These are phyloP conservation scores for Turnera subulata DNA, from an alignment of 345 rosid species.

Conservation along the genomic window DNA sequence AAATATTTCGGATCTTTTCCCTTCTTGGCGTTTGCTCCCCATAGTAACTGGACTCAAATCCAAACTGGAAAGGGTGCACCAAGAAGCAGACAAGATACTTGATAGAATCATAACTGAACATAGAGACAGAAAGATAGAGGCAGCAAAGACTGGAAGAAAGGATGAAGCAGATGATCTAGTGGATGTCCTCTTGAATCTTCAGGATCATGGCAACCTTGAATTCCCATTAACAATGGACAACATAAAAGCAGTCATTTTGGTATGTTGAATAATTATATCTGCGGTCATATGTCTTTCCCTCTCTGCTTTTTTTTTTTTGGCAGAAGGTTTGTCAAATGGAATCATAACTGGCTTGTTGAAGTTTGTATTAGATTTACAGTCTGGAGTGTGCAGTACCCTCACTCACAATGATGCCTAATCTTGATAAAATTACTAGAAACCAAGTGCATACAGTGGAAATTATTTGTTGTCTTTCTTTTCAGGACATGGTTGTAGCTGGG, in stretches of 20 bases:
- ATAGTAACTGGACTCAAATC: background rate
- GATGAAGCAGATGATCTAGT: slow-evolving; percentile 6
- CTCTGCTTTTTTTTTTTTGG: background rate
- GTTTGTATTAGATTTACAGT: background rate
- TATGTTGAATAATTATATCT: background rate
- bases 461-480: too few relatives aligned
- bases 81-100: slow-evolving; percentile 2
- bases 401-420: background rate
- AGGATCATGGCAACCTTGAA: too few relatives aligned
- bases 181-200: slow-evolving; percentile 10
- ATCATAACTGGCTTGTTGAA: background rate
- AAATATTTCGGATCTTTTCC: slow-evolving; percentile 4
- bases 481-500: slow-evolving; percentile 10
- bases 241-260: slow-evolving; percentile 14
- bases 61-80: background rate
- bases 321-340: slow-evolving; percentile 1
- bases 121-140: background rate
- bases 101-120: slow-evolving; percentile 9
- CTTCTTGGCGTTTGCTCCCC: slow-evolving; percentile 5
- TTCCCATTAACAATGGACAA: too few relatives aligned
- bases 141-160: background rate
- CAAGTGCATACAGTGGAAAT: too few relatives aligned
- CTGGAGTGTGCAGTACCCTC: background rate
- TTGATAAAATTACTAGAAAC: slow-evolving; percentile 1
- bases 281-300: background rate